These are phyloP conservation scores for Camelina laxa DNA, from an alignment of 345 rosid genomes.

Conservation along the genomic window DNA sequence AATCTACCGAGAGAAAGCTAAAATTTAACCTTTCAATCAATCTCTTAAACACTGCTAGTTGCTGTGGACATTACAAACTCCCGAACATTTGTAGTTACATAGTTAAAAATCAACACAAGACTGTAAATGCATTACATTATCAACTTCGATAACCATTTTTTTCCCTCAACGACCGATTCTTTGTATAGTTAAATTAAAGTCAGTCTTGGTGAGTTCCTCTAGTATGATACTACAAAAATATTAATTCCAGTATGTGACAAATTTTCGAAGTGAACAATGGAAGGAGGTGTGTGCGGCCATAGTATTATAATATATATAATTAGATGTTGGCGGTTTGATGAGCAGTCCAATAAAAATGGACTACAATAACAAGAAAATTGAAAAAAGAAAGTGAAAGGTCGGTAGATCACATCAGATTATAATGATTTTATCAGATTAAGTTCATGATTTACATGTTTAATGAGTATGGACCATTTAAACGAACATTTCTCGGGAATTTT, in stretches of 20 bases:
- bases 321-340: slow-evolving; percentile 40
- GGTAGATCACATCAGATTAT: slow-evolving; percentile 72
- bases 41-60: neutral
- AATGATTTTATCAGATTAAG: slow-evolving; percentile 60
- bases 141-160: slow-evolving; percentile 1
- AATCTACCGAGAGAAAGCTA: slow-evolving; percentile 2
- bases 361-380: slow-evolving; percentile 11
- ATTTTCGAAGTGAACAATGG: slow-evolving; percentile 36
- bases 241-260: slow-evolving; percentile 9
- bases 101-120: no score
- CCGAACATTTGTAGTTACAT: neutral
- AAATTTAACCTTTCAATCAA: slow-evolving; percentile 6
- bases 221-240: no score
- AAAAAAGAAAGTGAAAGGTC: slow-evolving; percentile 46
- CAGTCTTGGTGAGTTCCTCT: no score
- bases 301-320: slow-evolving; percentile 35
- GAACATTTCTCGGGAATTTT: neutral
- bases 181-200: neutral
- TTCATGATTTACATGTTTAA: slow-evolving; percentile 51
- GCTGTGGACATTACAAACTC: slow-evolving; percentile 1
- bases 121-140: no score
- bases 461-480: slow-evolving; percentile 37
- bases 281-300: slow-evolving; percentile 35
- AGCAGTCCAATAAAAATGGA: slow-evolving; percentile 42
- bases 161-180: neutral